Percentiles rank a stretch among this genome's conserved stretches.
These are phyloP conservation scores for Saccharomycopsis crataegensis DNA, from an alignment of 1,139 yeast species.

Conservation along the genomic window DNA sequence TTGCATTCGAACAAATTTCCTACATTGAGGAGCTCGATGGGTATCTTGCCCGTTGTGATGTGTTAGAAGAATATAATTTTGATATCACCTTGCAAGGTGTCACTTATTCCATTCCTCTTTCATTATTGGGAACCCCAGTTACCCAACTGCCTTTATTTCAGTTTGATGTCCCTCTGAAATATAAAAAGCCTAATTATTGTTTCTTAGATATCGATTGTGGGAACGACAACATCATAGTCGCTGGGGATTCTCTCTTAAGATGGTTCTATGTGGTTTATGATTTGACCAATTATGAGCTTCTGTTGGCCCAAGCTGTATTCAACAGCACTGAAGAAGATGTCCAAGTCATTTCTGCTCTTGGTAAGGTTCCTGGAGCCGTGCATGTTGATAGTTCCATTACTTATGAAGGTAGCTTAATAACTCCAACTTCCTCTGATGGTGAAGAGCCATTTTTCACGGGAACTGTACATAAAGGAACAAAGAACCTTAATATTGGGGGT, in stretches of 20 bases:
- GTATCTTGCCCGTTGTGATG: slow-evolving; percentile 6
- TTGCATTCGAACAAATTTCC: background rate
- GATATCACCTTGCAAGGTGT: slow-evolving; percentile 2
- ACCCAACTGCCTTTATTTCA: background rate
- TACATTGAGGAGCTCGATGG: background rate
- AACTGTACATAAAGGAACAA: background rate
- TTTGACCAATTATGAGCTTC: background rate
- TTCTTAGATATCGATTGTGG: background rate
- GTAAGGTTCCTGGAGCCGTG: background rate
- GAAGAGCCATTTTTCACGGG: background rate
- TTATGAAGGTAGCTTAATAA: slow-evolving; percentile 2
- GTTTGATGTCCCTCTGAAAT: background rate
- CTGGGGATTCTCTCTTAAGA: slow-evolving; percentile 15
- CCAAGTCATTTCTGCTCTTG: background rate
- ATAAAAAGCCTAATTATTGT: background rate
- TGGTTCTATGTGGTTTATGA: slow-evolving; percentile 16
- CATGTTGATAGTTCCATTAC: slow-evolving; percentile 6
- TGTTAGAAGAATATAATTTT: slow-evolving; percentile 4
- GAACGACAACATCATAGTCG: slow-evolving; percentile 1
- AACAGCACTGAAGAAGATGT: background rate
- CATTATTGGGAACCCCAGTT: background rate
- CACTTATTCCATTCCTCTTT: background rate
- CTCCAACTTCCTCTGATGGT: background rate
- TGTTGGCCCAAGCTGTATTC: background rate
- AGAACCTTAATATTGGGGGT: background rate